Conservation (phyloP, 148 eudicot genomes). For the Dysphania ambrosioides region DNA sequence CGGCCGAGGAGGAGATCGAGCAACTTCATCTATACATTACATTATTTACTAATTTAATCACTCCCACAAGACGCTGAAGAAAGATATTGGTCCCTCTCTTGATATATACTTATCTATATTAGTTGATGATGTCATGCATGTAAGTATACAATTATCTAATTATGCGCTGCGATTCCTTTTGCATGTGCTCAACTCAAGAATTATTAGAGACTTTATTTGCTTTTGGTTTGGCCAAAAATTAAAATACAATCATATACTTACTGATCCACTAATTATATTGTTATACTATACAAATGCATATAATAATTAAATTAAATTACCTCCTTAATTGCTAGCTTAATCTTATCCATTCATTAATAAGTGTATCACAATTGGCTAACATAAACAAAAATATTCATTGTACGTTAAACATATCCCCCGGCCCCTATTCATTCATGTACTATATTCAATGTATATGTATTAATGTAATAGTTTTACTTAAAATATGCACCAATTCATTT, state of each 20-base stretch:
- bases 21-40: background rate
- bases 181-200: too few relatives aligned
- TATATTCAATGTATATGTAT: background rate
- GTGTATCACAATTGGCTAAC: background rate
- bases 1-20: background rate
- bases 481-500: too few relatives aligned
- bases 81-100: background rate
- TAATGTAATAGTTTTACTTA: too few relatives aligned
- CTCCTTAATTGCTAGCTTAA: background rate
- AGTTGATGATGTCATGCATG: constrained; percentile 9
- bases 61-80: background rate
- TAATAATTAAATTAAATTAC: background rate
- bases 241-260: too few relatives aligned
- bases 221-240: background rate
- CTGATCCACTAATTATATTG: too few relatives aligned
- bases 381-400: background rate
- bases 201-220: background rate
- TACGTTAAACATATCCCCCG: background rate
- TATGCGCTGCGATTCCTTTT: constrained; percentile 7
- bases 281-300: background rate
- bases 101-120: background rate
- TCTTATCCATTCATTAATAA: background rate
- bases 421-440: background rate
- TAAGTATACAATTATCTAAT: background rate
- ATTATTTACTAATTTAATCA: background rate